Conservation (phyloP, 2,329 filamentous ascomycete species). For the Trichoderma hamatum region DNA sequence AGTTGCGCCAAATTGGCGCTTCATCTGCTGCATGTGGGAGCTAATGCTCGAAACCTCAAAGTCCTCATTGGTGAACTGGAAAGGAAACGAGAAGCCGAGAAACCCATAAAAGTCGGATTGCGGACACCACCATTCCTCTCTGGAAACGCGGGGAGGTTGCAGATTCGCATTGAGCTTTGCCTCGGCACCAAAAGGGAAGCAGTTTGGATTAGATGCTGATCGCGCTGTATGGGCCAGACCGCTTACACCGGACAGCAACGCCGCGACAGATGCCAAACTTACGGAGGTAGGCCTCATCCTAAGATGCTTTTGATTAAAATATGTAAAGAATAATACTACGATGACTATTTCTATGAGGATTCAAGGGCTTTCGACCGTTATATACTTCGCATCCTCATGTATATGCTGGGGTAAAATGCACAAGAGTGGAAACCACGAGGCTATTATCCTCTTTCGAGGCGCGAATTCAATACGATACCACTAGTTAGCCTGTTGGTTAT, state of each 20-base stretch:
- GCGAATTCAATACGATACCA: background rate
- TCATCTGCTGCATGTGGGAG: slow-evolving; percentile 28
- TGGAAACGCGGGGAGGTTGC: slow-evolving; percentile 18
- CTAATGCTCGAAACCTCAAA: slow-evolving; percentile 23
- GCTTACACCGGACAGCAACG: background rate
- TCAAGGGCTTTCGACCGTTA: background rate
- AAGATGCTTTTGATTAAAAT: background rate
- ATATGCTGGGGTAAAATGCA: background rate
- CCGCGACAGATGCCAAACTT: background rate
- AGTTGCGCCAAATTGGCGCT: slow-evolving; percentile 29
- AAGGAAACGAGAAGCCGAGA: slow-evolving; percentile 31
- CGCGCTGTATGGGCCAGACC: background rate
- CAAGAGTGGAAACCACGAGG: slow-evolving; percentile 4
- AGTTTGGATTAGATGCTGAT: slow-evolving; percentile 17
- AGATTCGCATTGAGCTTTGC: slow-evolving; percentile 25
- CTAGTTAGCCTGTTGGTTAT: background rate
- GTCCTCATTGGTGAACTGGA: slow-evolving; percentile 27
- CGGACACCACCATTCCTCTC: slow-evolving; percentile 30
- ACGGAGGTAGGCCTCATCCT: background rate
- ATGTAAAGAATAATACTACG: fast-evolving
- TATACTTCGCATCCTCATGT: background rate
- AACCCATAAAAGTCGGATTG: slow-evolving; percentile 30
- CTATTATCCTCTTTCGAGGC: background rate
- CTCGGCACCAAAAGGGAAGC: slow-evolving; percentile 28
- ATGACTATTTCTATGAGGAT: background rate